Base-by-base conservation (phyloP, 768 basidiomycete species). In the Auriculariales sp. region DNA sequence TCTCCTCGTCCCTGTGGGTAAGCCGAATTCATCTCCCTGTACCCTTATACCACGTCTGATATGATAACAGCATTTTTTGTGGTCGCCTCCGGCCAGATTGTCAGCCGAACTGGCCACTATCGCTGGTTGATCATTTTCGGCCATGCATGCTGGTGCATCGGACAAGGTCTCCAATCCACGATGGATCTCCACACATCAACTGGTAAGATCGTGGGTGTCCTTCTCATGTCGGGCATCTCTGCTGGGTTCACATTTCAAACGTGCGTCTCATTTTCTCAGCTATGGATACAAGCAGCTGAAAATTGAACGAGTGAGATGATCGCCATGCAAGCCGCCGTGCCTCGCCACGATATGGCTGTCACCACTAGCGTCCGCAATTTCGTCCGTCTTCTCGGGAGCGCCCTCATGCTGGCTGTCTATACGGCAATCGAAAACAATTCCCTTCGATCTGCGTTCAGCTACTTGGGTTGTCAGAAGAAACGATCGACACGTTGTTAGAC, bases 81-180 rank as follows among this genome's bases (percentile, higher is more conserved):
- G 30, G n/a, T 19, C 6, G 17, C 15, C 17, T 5, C 45, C 54
- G 52, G 55, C 24, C 55, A 56, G 46, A 49, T 48, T 29, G 29
- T 49, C 15, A 46, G 46, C 33, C 49, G 51, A 62, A 66, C 55
- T 49, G 32, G 53, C 52, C 55, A 49, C 56, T 71, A 47, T 54
- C 53, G 35, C 39, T 62, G 22, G 65, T 68, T 10, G 66, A 66
- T 57, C 57, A 58, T 5, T 56, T 69, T 17, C n/a, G n/a, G n/a
- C n/a, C n/a, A n/a, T n/a, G n/a, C n/a, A n/a, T n/a, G n/a, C n/a
- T 71, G 69, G 69, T 61, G 65, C 0, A 54, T 71, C 28, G 68
- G 65, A 1, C 57, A 68, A 15, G 71, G 70, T 4, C 52, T 71
- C 2, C 54, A 70, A 17, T 63, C 65, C 10, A 65, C 65, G 6